Percentiles rank a stretch among this genome's conserved stretches.
phyloP scores from a whole-genome alignment of 2,329 filamentous ascomycete genomes.

The Talaromyces sp. region DNA sequence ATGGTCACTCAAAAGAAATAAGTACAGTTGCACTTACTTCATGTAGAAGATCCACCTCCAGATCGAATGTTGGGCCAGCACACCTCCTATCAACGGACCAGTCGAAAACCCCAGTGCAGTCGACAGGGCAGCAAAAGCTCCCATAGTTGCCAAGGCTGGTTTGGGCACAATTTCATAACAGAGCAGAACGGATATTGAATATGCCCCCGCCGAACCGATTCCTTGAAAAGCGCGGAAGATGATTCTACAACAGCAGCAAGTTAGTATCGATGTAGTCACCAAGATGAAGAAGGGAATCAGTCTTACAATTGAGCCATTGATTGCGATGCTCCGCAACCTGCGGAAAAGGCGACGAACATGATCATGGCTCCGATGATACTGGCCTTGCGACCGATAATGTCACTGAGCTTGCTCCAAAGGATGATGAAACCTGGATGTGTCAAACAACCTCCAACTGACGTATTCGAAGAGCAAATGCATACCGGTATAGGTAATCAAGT shows the following conservation, averaged over 20 bases:
- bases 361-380: slow-evolving; percentile 21
- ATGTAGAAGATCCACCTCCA: slow-evolving; percentile 29
- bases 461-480: not conserved
- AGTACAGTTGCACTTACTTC: slow-evolving; percentile 15
- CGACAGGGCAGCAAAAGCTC: slow-evolving; percentile 22
- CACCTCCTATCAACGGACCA: slow-evolving; percentile 24
- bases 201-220: slow-evolving; percentile 20
- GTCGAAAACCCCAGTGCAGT: slow-evolving; percentile 21
- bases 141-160: slow-evolving; percentile 21
- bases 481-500: slow-evolving; percentile 32
- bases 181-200: slow-evolving; percentile 25
- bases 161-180: slow-evolving; percentile 28
- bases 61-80: slow-evolving; percentile 17
- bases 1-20: too few species aligned
- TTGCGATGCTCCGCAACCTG: slow-evolving; percentile 27
- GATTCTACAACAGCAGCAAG: slow-evolving; percentile 19
- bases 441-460: too few species aligned
- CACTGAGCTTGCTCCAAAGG: slow-evolving; percentile 30
- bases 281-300: too few species aligned
- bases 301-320: slow-evolving; percentile 27
- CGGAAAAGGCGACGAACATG: slow-evolving; percentile 29
- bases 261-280: too few species aligned
- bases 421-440: slow-evolving; percentile 24
- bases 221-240: slow-evolving; percentile 22
- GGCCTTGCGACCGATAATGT: slow-evolving; percentile 29